Base-by-base conservation (phyloP, 345 rosid species). In the Raphanus sativus region DNA sequence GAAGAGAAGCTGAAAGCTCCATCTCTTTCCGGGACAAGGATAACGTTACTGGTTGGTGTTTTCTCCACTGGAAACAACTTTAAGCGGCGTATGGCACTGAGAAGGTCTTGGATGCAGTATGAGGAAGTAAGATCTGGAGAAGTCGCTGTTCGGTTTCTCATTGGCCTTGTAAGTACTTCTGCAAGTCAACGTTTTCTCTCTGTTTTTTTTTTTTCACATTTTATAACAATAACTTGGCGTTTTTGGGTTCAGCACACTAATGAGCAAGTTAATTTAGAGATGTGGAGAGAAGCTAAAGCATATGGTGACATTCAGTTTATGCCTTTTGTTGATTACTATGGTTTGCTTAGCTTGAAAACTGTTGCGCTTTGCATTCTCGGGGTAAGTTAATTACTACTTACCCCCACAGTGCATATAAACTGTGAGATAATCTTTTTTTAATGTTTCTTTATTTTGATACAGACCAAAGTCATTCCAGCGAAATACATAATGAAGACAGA, bases 81-180 rank as follows among this genome's bases (percentile, higher is more conserved):
- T 30, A 87, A 90, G 81, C 88, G 97, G 10, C 86, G 98, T 10
- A 90, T 94, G 98, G 97, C 97, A 13, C 36, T 91, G 71, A 86
- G 98, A 84, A 90, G 91, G 82, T 82, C 97, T 66, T 91, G 97
- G 98, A 91, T 89, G 96, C 97, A 89, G 62, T 94, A 87, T 45
- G 86, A 85, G 25, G 89, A 83, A 71, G 90, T 90, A 65, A 85
- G 90, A 32, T 86, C 88, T 1, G 97, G 97, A 69, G 80, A 84
- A 76, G 90, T 90, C 11, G 97, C 91, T 81, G 96, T 91, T 70
- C 85, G 90, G 9, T 94, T 94, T 84, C 87, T 91, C 84, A 86
- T 90, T 82, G 97, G 97, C 72, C 94, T 94, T 17, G 97, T 91
- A 79, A 88, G 96, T 85, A 63, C 76, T 80, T 25, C 34, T 60